Evolutionary conservation across 2,329 filamentous ascomycete species (phyloP), one percentile per base, ranked within the genome.

Genomic region (Colletotrichum musae): DNA sequence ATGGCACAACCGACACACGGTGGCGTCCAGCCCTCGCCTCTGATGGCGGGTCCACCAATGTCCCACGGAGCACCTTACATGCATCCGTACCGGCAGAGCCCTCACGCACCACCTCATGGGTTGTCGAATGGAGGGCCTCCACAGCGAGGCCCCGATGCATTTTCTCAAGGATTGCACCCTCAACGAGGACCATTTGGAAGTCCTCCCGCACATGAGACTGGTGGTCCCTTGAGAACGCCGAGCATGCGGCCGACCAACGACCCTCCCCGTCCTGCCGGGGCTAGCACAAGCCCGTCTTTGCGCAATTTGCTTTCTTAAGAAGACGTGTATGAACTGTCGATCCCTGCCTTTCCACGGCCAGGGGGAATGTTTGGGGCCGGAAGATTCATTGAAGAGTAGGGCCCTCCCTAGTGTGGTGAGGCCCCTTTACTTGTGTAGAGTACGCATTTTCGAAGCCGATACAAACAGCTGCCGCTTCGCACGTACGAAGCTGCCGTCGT

Each of bases 251-350:
- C 64, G 6, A 77, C 73, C 54, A 73, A 66, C 28, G 79, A 76
- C 59, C 73, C 74, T 9, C 70, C 76, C 36, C 65, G 79, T 54
- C 75, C 81, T 59, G 74, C 76, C 5, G 92, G 92, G n/a, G 92
- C 92, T 4, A 94, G 93, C 75, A 92, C 92, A 16, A 94, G 91
- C 75, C 92, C 93, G 12, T 94, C 92, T 10, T 79, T 95, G 70
- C 89, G 91, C 74, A 94, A 95, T 75, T 80, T 95, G 57, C 85
- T 95, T 62, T 92, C 89, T 56, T 94, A 80, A 26, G 32, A 36
- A 36, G 32, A 36, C 32, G 7, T 24, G 3, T 24, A 24, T 24
- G 21, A 24, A 24, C 21, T 24, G 21, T 24, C 2, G 21, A 24
- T 24, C 21, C 21, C 21, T 24, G 21, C 21, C 21, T 24, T 24